These are phyloP conservation scores for Eucalyptus pauciflora DNA, from an alignment of 345 rosid species.

Conservation along the genomic window DNA sequence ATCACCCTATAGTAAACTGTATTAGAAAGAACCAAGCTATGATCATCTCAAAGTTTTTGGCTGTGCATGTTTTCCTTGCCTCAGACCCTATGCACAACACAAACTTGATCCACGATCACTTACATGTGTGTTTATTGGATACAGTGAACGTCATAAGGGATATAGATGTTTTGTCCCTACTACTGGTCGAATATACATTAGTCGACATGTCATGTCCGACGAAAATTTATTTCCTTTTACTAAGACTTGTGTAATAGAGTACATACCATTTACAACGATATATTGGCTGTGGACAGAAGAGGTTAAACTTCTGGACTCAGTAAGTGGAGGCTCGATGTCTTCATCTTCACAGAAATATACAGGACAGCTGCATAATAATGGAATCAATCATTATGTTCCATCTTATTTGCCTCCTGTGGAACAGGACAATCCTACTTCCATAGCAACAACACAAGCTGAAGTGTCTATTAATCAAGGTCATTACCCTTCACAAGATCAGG, in stretches of 20 bases:
- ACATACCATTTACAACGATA: rapidly evolving
- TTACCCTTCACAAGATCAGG: too few species aligned
- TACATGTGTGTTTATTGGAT: not conserved
- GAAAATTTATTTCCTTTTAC: not conserved
- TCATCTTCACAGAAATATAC: too few species aligned
- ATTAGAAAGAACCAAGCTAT: rapidly evolving
- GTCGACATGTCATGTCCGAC: not conserved
- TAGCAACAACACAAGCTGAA: too few species aligned
- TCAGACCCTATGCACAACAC: rapidly evolving
- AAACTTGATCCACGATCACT: not conserved
- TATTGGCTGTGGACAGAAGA: not conserved
- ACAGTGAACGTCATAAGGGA: not conserved
- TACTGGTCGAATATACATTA: not conserved
- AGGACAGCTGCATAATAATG: too few species aligned
- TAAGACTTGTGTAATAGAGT: too few species aligned
- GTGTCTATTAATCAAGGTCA: too few species aligned
- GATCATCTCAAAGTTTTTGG: not conserved
- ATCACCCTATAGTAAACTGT: rapidly evolving
- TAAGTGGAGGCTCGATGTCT: rapidly evolving
- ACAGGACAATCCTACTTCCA: too few species aligned
- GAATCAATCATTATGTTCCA: too few species aligned
- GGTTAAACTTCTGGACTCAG: too few species aligned
- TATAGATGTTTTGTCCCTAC: not conserved
- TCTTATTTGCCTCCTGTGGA: too few species aligned
- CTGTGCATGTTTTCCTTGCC: not conserved